Evolutionary conservation across 129 eudicot genomes (phyloP), one percentile per base, ranked within the genome.

Genomic region (Glebionis coronaria): DNA sequence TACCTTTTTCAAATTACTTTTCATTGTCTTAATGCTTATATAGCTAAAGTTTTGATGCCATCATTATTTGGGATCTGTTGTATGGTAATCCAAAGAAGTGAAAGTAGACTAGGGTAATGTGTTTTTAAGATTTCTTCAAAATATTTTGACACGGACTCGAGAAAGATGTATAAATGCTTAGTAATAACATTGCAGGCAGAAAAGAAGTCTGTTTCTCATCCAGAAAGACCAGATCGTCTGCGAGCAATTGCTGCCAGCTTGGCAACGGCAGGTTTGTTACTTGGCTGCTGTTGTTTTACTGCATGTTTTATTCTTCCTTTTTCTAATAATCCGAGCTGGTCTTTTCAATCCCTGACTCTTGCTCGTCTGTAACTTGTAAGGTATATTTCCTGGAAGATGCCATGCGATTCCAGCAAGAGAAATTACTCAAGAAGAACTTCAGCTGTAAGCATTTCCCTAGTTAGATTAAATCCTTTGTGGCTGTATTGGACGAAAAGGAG

Each of bases 341-440:
- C 35, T 47, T 44, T 67, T 50, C 61, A 29, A 18, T 35, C 14
- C 45, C 21, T 56, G 6, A 46, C 21, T 50, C 13, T 15, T 23
- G 18, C 50, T 70, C 29, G 20, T 47, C 35, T 45, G 70, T 53
- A 45, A 70, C n/a, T 50, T n/a, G 21, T 52, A 88, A 31, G 97
- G 98, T 58, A 88, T 93, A 84, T 89, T 86, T 76, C 98, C 98
- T 27, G 98, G 98, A 50, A 84, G 67, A 72, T 93, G 98, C 74
- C 82, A 44, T 63, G 80, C 95, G 0, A 84, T 93, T 71, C 25
- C 81, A 59, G 92, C 90, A 31, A 84, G 98, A 82, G 98, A 93
- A 84, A 89, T 93, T 73, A 86, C 95, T 2, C 80, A 79, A 50
- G 92, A 81, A 72, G 98, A 93, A 79, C 92, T 93, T 6, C 70